These are phyloP conservation scores for Bolboschoenus planiculmis DNA, from an alignment of 176 grass and related monocot genomes.

Conservation along the genomic window DNA sequence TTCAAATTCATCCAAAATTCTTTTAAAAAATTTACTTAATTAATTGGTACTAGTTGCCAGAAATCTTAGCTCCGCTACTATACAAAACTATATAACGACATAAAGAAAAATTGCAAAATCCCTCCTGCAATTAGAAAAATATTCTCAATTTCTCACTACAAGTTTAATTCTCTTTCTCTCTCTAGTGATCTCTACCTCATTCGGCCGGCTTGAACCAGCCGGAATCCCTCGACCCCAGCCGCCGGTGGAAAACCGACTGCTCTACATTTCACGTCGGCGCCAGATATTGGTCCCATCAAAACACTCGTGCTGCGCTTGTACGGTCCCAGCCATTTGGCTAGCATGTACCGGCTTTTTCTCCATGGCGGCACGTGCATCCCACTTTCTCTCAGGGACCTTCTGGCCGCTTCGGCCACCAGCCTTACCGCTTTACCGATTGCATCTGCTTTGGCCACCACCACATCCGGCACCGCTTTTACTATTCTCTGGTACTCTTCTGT, in stretches of 20 bases:
- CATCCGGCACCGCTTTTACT: conserved; percentile 25
- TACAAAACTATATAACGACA: not conserved
- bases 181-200: conserved; percentile 2
- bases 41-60: not conserved
- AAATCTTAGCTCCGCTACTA: not conserved
- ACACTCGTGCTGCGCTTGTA: conserved; percentile 59
- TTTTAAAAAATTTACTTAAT: not conserved
- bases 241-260: conserved; percentile 12
- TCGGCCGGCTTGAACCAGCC: not conserved
- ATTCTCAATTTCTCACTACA: not conserved
- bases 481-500: conserved; percentile 54
- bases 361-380: conserved; percentile 83
- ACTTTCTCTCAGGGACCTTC: conserved; percentile 43
- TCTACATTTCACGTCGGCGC: conserved; percentile 26
- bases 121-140: not conserved
- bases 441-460: conserved; percentile 56
- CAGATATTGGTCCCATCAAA: conserved; percentile 12
- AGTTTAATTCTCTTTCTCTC: not conserved
- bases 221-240: not conserved
- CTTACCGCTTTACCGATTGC: conserved; percentile 47
- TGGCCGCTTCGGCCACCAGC: conserved; percentile 43
- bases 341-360: conserved; percentile 81
- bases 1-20: not conserved
- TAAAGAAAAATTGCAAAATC: not conserved
- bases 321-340: conserved; percentile 86